Base-by-base conservation (phyloP, 2,329 filamentous ascomycete species). In the Emmonsia crescens region DNA sequence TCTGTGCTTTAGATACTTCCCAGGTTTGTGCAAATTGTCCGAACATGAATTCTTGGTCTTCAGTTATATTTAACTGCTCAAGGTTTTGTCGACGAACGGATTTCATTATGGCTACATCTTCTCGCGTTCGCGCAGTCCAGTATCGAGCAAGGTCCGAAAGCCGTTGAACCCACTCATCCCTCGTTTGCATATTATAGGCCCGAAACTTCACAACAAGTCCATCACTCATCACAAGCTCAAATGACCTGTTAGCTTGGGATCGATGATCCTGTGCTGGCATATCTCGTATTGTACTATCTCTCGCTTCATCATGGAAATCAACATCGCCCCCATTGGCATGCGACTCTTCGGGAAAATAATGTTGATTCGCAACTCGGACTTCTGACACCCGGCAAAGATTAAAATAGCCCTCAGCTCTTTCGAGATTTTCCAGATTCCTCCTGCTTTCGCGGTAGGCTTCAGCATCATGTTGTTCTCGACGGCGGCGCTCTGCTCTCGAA, bases 1-100 rank as follows among this genome's bases (percentile, higher is more conserved):
- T 83, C 66, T 81, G 81, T 1, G 84, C 82, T 64, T 85, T 80
- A 19, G 78, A 82, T 27, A 88, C 84, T 70, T 88, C 85, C 85
- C 85, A 88, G 67, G 88, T 87, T 65, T 79, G 77, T 0, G 84
- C 84, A 68, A 84, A 87, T 67, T 87, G 84, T 10, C 85, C 85
- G n/a, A 88, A 73, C 51, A 82, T 74, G 0, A 85, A 84, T 71
- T 88, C 85, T 66, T 82, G 78, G 65, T 85, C 82, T 68, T 88
- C 85, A 68, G 88, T 85, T 61, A 88, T 85, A 57, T 82, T 80
- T 58, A 88, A 76, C 5, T 79, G 74, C 49, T 80, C 76, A 38
- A 88, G 77, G 65, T 88, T 88, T 59, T 79, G 78, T 59, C 78
- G 75, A 24, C 85, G 80, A 4, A 84, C 79, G 1, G 75, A 72